These are phyloP conservation scores for Gaeumannomyces tritici DNA, from an alignment of 2,329 filamentous ascomycete genomes.

Conservation along the genomic window DNA sequence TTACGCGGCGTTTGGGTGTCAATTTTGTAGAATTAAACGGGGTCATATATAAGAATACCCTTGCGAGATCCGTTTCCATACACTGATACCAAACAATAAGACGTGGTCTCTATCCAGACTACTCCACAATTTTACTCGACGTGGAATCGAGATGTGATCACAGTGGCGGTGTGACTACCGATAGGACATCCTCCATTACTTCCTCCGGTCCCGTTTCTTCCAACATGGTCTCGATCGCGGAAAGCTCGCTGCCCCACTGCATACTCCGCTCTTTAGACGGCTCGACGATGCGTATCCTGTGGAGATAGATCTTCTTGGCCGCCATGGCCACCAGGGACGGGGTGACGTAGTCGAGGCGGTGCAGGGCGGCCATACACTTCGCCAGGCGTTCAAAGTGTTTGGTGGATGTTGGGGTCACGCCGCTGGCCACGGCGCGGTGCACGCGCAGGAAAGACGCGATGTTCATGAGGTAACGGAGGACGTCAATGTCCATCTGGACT, in stretches of 20 bases:
- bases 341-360: conserved; percentile 70
- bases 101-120: background rate
- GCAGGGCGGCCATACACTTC: conserved; percentile 69
- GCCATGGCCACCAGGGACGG: conserved; percentile 78
- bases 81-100: background rate
- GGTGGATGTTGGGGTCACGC: conserved; percentile 70
- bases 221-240: conserved; percentile 58
- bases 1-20: background rate
- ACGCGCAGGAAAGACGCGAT: conserved; percentile 78
- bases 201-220: conserved; percentile 51
- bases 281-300: conserved; percentile 64
- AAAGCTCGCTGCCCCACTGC: conserved; percentile 80
- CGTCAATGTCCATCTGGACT: conserved; percentile 63
- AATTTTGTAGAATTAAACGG: background rate
- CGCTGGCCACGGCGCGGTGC: conserved; percentile 73
- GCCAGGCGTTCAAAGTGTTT: conserved; percentile 63
- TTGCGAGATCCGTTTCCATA: background rate
- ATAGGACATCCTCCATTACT: conserved; percentile 55
- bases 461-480: conserved; percentile 79
- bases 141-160: conserved; percentile 13
- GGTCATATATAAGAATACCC: background rate
- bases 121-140: background rate
- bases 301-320: conserved; percentile 76
- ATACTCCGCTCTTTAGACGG: conserved; percentile 73
- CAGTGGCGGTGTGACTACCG: conserved; percentile 44